Percentiles rank a stretch among this genome's conserved stretches.
These are phyloP conservation scores for Xylariomycetidae sp. DNA, from an alignment of 2,329 filamentous ascomycete genomes.

Conservation along the genomic window DNA sequence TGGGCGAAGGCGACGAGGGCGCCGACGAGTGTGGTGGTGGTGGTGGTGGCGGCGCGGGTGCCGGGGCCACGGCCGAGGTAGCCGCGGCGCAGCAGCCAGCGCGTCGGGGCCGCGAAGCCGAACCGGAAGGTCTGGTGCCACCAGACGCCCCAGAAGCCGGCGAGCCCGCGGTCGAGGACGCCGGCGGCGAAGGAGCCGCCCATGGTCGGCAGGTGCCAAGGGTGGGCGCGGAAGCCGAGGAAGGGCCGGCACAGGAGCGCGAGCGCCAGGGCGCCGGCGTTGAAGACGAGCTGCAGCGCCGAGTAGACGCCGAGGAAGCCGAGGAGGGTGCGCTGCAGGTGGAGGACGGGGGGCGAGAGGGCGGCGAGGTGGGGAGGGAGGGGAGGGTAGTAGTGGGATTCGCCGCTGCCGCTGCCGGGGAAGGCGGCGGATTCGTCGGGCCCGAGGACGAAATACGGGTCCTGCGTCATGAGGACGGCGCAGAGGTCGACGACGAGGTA, in stretches of 20 bases:
- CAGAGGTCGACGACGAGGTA: slow-evolving; percentile 68
- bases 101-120: slow-evolving; percentile 58
- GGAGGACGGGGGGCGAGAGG: slow-evolving; percentile 41
- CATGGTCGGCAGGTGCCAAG: slow-evolving; percentile 51
- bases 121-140: slow-evolving; percentile 79
- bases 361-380: slow-evolving; percentile 38
- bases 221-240: slow-evolving; percentile 45
- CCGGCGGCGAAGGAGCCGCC: slow-evolving; percentile 49
- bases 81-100: slow-evolving; percentile 38
- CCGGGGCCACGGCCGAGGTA: slow-evolving; percentile 29
- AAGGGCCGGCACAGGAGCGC: slow-evolving; percentile 44
- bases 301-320: slow-evolving; percentile 52
- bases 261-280: slow-evolving; percentile 54
- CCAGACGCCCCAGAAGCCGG: slow-evolving; percentile 77
- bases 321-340: slow-evolving; percentile 52
- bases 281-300: slow-evolving; percentile 58
- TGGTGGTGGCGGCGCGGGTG: slow-evolving; percentile 13
- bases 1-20: slow-evolving; percentile 55
- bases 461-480: slow-evolving; percentile 64
- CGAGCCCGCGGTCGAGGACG: slow-evolving; percentile 67
- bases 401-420: too few species aligned
- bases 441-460: slow-evolving; percentile 70
- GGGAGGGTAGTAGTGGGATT: slow-evolving; percentile 35
- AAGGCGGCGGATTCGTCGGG: too few species aligned
- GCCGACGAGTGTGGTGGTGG: slow-evolving; percentile 28